Evolutionary conservation across 176 grass and related monocot species (phyloP).

Genomic region (Dendrocalamus sinicus): DNA sequence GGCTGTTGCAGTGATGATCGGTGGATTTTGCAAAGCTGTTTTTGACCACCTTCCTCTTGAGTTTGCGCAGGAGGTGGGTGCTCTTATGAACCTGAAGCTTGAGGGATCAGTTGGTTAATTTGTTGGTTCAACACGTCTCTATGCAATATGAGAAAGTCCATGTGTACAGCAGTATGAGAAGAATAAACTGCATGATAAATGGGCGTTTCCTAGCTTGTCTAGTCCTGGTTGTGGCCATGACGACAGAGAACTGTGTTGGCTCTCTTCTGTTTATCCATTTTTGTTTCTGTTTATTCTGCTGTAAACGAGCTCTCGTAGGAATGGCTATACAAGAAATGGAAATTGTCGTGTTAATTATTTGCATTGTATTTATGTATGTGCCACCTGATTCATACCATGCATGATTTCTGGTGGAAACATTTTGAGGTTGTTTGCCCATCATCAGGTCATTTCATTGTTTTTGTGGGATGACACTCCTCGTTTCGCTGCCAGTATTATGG

Average conservation of each 20-base stretch:
- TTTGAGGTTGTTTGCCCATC: neutral
- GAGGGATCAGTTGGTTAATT: constrained; percentile 95
- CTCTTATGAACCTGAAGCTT: constrained; percentile 95
- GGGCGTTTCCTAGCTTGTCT: constrained; percentile 9
- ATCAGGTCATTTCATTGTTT: neutral
- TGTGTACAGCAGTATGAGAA: constrained; percentile 51
- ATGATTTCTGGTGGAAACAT: too few species aligned
- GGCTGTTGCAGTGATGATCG: constrained; percentile 93
- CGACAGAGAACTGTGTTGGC: neutral
- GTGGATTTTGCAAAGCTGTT: constrained; percentile 91
- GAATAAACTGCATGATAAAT: constrained; percentile 41
- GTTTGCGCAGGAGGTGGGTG: constrained; percentile 88
- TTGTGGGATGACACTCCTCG: neutral
- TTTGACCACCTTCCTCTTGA: constrained; percentile 89
- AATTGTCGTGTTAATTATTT: neutral
- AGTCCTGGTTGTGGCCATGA: neutral
- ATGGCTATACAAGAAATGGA: constrained; percentile 31
- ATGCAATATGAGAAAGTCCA: constrained; percentile 4
- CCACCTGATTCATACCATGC: too few species aligned
- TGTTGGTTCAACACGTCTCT: neutral
- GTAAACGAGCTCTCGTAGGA: constrained; percentile 42
- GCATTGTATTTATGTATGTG: neutral
- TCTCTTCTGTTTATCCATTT: neutral
- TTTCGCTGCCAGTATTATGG: too few species aligned
- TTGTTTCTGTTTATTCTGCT: constrained; percentile 45